A percentile compares a stretch with the other conserved stretches of the same genome.
Evolutionary conservation across 2,329 filamentous ascomycete genomes (phyloP).

Genomic region (Aspergillus nomiae): DNA sequence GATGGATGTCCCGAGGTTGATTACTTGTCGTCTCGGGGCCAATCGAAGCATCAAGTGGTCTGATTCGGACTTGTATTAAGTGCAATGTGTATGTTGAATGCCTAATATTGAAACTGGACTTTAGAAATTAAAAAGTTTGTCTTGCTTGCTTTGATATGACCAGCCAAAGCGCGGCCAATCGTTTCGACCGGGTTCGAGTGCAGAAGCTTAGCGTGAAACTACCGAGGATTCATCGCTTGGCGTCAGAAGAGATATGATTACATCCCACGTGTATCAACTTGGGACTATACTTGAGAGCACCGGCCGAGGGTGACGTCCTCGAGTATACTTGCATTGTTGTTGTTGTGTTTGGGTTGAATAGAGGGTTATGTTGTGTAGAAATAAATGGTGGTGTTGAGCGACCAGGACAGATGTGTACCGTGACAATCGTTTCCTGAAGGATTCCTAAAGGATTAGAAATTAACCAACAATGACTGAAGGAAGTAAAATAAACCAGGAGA

Average conservation of each 20-base stretch:
- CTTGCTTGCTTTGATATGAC: neutral
- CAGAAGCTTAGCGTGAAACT: neutral
- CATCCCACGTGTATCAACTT: neutral
- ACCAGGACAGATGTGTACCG: neutral
- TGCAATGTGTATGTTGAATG: neutral
- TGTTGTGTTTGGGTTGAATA: neutral
- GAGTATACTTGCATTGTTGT: neutral
- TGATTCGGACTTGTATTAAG: neutral
- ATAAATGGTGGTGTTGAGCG: neutral
- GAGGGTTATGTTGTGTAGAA: neutral
- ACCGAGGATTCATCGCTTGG: neutral
- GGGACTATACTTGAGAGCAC: neutral
- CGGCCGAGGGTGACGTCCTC: neutral
- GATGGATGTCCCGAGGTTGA: neutral
- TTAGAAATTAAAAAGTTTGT: neutral
- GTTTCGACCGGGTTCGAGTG: neutral
- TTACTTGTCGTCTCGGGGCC: neutral
- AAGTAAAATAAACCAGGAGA: neutral
- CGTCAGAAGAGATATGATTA: neutral
- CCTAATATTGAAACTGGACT: neutral
- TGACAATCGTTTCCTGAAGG: neutral
- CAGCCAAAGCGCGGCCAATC: neutral
- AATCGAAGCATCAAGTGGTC: neutral
- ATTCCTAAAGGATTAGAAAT: neutral
- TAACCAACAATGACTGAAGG: neutral